Percentiles rank a stretch among this genome's conserved stretches.
phyloP scores from a whole-genome alignment of 2,329 filamentous ascomycete species.

The Stemphylium lycopersici region DNA sequence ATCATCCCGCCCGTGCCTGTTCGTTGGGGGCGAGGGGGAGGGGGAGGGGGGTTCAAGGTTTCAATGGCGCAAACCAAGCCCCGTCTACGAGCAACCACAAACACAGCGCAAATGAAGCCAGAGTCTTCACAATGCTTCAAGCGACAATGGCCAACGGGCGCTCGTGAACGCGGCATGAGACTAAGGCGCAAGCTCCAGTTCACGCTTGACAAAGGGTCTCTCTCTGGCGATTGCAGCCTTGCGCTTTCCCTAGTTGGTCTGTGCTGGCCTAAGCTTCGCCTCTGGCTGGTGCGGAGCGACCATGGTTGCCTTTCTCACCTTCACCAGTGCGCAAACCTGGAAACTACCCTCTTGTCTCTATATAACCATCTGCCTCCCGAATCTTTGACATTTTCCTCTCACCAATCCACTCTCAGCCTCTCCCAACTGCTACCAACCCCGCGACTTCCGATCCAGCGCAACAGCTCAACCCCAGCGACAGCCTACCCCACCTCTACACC shows the following conservation, averaged over 20 bases:
- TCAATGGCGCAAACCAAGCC: constrained; percentile 1
- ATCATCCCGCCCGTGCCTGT: neutral
- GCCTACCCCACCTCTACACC: constrained; percentile 27
- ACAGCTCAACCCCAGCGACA: constrained; percentile 8
- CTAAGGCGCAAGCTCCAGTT: constrained; percentile 10
- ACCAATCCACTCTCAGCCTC: constrained; percentile 1
- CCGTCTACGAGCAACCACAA: constrained; percentile 1
- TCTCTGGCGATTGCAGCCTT: constrained; percentile 29
- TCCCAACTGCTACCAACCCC: neutral
- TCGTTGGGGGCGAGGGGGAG: neutral
- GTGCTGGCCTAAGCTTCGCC: constrained; percentile 28
- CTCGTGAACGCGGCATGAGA: neutral
- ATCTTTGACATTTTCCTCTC: constrained; percentile 9
- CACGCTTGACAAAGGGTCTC: constrained; percentile 3
- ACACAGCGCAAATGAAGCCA: constrained; percentile 9
- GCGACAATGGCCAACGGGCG: neutral
- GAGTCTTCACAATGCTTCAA: neutral
- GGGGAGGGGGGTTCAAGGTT: neutral
- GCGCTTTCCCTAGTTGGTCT: constrained; percentile 18
- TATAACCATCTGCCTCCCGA: constrained; percentile 18
- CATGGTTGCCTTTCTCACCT: constrained; percentile 20
- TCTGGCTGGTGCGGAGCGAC: constrained; percentile 10
- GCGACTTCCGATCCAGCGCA: neutral
- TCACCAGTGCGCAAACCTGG: constrained; percentile 17
- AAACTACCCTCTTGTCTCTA: constrained; percentile 10